Conservation (phyloP, 805 yeast species). For the Kazachstania taianensis region DNA sequence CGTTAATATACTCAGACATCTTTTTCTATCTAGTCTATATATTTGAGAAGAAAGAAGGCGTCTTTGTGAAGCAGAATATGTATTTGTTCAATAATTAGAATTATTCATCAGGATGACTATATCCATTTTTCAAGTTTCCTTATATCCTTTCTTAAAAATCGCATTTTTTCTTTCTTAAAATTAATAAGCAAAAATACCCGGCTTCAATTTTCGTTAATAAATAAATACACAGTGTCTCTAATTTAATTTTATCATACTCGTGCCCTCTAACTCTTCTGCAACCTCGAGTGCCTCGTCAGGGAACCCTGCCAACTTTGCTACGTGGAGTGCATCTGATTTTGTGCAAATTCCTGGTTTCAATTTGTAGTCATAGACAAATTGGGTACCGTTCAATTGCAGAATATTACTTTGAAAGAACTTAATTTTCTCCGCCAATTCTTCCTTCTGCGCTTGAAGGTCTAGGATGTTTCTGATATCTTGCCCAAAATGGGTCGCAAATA, state of each 20-base stretch:
- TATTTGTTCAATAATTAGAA: too few species aligned
- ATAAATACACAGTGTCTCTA: too few species aligned
- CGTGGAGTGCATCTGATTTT: slow-evolving; percentile 65
- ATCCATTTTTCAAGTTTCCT: too few species aligned
- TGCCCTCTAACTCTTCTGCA: slow-evolving; percentile 36
- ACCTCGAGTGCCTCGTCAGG: slow-evolving; percentile 47
- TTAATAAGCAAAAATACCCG: too few species aligned
- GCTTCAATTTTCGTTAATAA: too few species aligned
- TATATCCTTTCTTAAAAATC: too few species aligned
- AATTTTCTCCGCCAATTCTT: slow-evolving; percentile 13
- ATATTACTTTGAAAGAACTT: slow-evolving; percentile 20
- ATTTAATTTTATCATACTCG: too few species aligned
- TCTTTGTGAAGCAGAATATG: too few species aligned
- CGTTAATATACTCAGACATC: slow-evolving; percentile 81
- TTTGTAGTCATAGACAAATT: slow-evolving; percentile 38
- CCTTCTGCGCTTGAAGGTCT: slow-evolving; percentile 9
- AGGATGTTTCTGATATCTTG: slow-evolving; percentile 39
- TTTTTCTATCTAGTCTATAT: too few species aligned
- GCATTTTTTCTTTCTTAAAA: too few species aligned
- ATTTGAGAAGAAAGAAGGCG: slow-evolving; percentile 1
- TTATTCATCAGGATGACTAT: too few species aligned
- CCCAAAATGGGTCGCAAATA: slow-evolving; percentile 89
- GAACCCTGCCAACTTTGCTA: slow-evolving; percentile 72
- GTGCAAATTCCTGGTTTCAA: slow-evolving; percentile 58
- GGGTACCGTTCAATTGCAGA: slow-evolving; percentile 18